Percentiles rank a stretch among this genome's conserved stretches.
Conservation (phyloP, 2,329 filamentous ascomycete genomes). For the Stagonosporopsis tanaceti region DNA sequence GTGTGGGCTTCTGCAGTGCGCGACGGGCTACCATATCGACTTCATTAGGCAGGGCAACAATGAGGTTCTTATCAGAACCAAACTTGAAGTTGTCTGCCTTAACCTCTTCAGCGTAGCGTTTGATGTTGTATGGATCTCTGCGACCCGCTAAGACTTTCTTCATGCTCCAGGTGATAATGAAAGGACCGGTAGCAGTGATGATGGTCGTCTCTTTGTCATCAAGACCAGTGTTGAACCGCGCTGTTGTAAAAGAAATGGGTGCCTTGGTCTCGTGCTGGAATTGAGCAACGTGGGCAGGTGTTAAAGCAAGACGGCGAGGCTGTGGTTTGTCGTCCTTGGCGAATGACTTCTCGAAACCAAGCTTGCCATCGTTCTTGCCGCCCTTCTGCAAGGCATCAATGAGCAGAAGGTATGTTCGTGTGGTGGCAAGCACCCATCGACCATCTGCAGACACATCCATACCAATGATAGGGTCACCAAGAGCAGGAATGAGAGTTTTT, state of each 20-base stretch:
- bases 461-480: conserved; percentile 93
- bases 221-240: conserved; percentile 90
- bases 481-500: conserved; percentile 94
- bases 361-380: conserved; percentile 95
- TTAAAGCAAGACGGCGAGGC: conserved; percentile 86
- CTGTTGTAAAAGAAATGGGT: conserved; percentile 85
- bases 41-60: conserved; percentile 94
- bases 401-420: conserved; percentile 90
- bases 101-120: conserved; percentile 92
- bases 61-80: conserved; percentile 96
- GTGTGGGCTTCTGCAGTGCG: conserved; percentile 83
- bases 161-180: conserved; percentile 95
- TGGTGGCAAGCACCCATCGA: conserved; percentile 93
- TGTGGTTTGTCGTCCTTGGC: conserved; percentile 93
- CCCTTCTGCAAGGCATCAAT: conserved; percentile 90
- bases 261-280: conserved; percentile 96
- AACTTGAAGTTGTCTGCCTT: conserved; percentile 99
- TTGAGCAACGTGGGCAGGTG: conserved; percentile 91
- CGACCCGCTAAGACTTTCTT: conserved; percentile 84
- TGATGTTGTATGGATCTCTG: conserved; percentile 94
- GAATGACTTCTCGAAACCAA: conserved; percentile 96
- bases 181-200: conserved; percentile 94
- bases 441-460: conserved; percentile 96
- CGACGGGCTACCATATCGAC: conserved; percentile 96
- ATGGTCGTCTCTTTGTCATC: conserved; percentile 88